Base-by-base conservation (phyloP, 2,329 filamentous ascomycete species). In the Fusarium haematococcum region DNA sequence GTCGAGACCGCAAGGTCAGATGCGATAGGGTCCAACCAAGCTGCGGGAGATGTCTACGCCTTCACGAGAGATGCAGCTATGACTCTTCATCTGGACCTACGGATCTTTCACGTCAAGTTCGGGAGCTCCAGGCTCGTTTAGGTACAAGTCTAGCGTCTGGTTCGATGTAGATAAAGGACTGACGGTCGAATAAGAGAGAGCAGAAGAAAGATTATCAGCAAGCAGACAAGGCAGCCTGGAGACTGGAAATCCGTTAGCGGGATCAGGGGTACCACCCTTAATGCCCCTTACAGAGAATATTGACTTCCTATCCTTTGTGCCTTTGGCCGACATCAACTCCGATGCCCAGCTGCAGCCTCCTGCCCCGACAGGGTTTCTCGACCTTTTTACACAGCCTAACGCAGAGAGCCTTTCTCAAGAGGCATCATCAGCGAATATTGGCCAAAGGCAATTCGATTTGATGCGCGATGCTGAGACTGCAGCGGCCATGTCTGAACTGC, bases 1-100 rank as follows among this genome's bases (percentile, higher is more conserved):
- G 58, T 5, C 41, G 58, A 48, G 58, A 61, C 8, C 41, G 58
- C 4, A 61, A 61, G 20, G 58, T 61, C 5, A 61, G 43, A 20
- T 61, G 58, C 27, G 58, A 61, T n/a, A 20, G 41, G 6, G 30
- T 14, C 9, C 58, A 61, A 16, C 58, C 58, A 3, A 61, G 20
- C 32, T 61, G 58, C 23, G 58, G 58, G 5, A 6, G 58, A 16
- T 61, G 41, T 1, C 14, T 48, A n/a, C 58, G 58, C 27, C 58
- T 58, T 6, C 6, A 39, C 4, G 33, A 58, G 2, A 58, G 33
- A n/a, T 58, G 54, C 16, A 58, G 23, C 16, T 58, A 58, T 9
- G 54, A 30, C 1, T 4, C 3, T 25, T 58, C 16, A 13, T 25
- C 33, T 13, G 16, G 23, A 2, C 14, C 6, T 13, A 20, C 23